Base-by-base conservation (phyloP, 129 eudicot species). In the Artemisia annua region DNA sequence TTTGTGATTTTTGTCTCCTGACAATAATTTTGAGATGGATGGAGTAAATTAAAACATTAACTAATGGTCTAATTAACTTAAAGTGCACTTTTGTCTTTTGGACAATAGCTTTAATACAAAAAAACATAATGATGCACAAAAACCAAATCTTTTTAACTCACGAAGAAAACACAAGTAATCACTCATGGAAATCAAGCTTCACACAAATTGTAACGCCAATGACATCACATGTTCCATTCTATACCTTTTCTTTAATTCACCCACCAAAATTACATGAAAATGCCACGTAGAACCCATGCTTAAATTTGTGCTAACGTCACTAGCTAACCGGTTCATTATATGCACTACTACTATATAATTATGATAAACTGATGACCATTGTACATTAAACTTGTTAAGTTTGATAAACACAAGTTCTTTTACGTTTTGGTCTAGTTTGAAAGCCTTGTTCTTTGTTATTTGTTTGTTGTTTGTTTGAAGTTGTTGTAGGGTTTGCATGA, bases 401-500 rank as follows among this genome's bases (percentile, higher is more conserved):
- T 70, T 68, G 5, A 68, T 58, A 12, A n/a, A 17, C 68, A 17
- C 52, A 57, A 48, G 69, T 56, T 28, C 62, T 48, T 48, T 24
- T 35, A n/a, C 30, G 13, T 7, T 43, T 22, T 4, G 19, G 55
- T 18, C 22, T 24, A 59, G 26, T 75, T 35, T 35, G 43, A 35
- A 35, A 35, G 43, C 43, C 43, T 35, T 5, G 43, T 35, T 35
- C 39, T 63, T 52, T 75, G 22, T 20, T 20, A 0, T 20, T 20
- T 20, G 22, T n/a, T 20, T 20, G 66, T 9, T 20, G 30, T 53
- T 74, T 65, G 66, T 35, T 75, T 66, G 55, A 75, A 66, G 73
- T 75, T 66, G 73, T 75, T 66, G 73, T 57, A 66, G 56, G 28
- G 49, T 73, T 75, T 67, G n/a, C 80, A 75, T 65, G 51, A 67